These are phyloP conservation scores for Chimonanthus salicifolius DNA, from an alignment of 164 flowering plant genomes.

Conservation along the genomic window DNA sequence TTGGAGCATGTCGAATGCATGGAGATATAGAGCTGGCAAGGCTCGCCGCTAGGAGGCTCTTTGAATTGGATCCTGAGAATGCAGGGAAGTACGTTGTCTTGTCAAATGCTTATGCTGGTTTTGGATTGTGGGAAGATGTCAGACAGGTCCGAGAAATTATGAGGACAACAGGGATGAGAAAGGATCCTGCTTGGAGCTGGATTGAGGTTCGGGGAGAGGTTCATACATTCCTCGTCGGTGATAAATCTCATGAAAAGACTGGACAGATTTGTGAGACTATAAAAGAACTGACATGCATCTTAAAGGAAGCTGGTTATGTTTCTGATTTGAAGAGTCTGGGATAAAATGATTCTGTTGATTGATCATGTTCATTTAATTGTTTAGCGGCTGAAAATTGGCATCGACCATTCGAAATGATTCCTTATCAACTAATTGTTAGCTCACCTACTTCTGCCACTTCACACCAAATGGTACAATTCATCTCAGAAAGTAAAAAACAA, in stretches of 20 bases:
- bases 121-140: conserved; percentile 66
- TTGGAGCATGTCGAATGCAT: conserved; percentile 67
- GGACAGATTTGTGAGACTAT: conserved; percentile 34
- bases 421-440: no score
- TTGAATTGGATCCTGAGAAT: conserved; percentile 57
- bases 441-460: no score
- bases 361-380: neutral
- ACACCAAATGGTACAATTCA: no score
- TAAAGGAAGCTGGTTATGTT: conserved; percentile 50
- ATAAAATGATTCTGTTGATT: neutral
- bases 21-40: conserved; percentile 48
- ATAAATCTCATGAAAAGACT: conserved; percentile 39
- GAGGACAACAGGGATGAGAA: conserved; percentile 51
- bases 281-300: conserved; percentile 24
- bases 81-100: conserved; percentile 68
- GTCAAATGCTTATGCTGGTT: conserved; percentile 62
- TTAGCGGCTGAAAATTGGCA: no score
- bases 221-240: conserved; percentile 51
- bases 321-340: conserved; percentile 24
- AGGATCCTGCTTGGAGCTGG: conserved; percentile 80
- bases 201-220: conserved; percentile 54
- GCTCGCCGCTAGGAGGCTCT: conserved; percentile 52
- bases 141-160: conserved; percentile 49
- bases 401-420: no score
- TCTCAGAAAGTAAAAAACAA: no score